phyloP scores from a whole-genome alignment of 164 flowering plant genomes.

The Berberis thunbergii region DNA sequence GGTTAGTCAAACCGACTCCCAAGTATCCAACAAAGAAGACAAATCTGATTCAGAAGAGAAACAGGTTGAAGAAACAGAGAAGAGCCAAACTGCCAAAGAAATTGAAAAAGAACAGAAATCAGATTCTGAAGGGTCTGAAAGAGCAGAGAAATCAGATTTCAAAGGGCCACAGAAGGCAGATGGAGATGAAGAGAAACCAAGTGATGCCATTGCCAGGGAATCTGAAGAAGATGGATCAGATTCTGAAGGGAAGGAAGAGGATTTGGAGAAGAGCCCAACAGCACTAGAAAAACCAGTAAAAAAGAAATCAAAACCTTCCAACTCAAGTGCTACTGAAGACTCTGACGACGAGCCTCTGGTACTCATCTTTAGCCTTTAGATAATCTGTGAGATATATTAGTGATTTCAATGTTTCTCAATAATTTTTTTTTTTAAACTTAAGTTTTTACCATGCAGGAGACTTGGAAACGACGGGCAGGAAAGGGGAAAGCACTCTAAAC shows the following conservation, averaged over 20 bases:
- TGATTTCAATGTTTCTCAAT: too few relatives aligned
- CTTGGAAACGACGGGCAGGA: too few relatives aligned
- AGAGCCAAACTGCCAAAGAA: conserved; percentile 14
- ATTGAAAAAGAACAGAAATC: conserved; percentile 19
- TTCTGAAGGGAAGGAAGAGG: conserved; percentile 1
- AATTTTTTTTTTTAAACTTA: too few relatives aligned
- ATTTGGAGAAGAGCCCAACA: too few relatives aligned
- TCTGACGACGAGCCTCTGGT: conserved; percentile 87
- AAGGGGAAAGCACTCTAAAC: too few relatives aligned
- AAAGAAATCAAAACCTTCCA: too few relatives aligned
- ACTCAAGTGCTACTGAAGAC: conserved; percentile 20
- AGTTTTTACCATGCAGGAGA: too few relatives aligned
- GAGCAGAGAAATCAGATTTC: conserved; percentile 13
- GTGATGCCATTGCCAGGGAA: conserved; percentile 8
- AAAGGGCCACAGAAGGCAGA: not conserved
- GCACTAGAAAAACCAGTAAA: too few relatives aligned
- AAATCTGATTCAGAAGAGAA: conserved; percentile 21
- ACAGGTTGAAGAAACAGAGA: conserved; percentile 15
- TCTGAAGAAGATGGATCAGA: conserved; percentile 10
- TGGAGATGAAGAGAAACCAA: conserved; percentile 11
- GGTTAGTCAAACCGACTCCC: conserved; percentile 11
- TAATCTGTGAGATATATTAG: too few relatives aligned
- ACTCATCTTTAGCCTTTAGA: conserved; percentile 8
- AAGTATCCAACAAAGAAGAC: conserved; percentile 16
- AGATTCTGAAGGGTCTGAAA: conserved; percentile 21